Evolutionary conservation across 2,329 filamentous ascomycete species (phyloP), one percentile per base, ranked within the genome.

Genomic region (Lizonia empirigonia): DNA sequence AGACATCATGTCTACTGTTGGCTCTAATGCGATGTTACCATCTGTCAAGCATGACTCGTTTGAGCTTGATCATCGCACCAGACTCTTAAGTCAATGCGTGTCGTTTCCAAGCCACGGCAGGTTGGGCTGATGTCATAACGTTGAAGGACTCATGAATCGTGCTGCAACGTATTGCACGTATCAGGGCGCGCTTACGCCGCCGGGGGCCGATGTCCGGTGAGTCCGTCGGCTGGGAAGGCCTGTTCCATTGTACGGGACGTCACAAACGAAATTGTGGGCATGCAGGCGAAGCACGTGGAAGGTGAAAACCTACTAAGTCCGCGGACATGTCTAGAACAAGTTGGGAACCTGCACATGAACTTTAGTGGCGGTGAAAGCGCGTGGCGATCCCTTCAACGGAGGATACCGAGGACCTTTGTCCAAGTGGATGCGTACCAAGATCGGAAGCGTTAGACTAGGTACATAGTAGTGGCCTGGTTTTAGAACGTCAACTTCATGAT

Each of bases 271-370:
- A 44, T 22, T 38, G 22, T 32, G 24, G 33, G 16, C 44, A 46
- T 34, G 22, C 26, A 41, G 32, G 37, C 49, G 37, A 47, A 30
- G 44, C 37, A 52, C 27, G 44, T 44, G 42, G 36, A 38, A 42
- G 26, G 27, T 38, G 16, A 37, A 39, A 29, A 16, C n/a, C n/a
- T n/a, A n/a, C 26, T 6, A 41, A 52, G n/a, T 29, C 22, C 20
- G 22, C 37, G 32, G 37, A 42, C 6, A 12, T 26, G 24, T 27
- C 26, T 22, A 13, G 27, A 30, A 22, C 6, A 37, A 27, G 13
- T 23, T 38, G 49, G 37, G 27, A 37, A 40, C 44, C 37, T 34
- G 37, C 42, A 42, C 40, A 10, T 45, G 24, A 24, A 24, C 29
- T 5, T 42, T 39, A 40, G 34, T 30, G 40, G 47, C 15, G 23